Conservation (phyloP, 2,329 filamentous ascomycete species). For the Fusarium caatingaense region DNA sequence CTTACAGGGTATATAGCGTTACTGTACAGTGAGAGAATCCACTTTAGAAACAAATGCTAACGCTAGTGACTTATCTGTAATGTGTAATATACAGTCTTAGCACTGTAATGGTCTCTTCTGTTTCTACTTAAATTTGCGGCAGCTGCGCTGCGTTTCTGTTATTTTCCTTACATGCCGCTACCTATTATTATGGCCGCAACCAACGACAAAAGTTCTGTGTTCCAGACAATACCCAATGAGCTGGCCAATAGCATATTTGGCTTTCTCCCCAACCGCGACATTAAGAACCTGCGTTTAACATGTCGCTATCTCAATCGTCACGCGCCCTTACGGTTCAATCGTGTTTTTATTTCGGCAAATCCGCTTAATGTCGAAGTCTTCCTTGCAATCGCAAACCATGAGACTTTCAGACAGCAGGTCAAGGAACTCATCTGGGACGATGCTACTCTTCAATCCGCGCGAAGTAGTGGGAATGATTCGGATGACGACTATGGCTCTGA, state of each 20-base stretch:
- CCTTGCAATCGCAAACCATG: constrained; percentile 3
- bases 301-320: neutral
- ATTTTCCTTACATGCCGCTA: too few species aligned
- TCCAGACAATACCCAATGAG: neutral
- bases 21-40: too few species aligned
- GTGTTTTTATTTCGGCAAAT: constrained; percentile 14
- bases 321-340: neutral
- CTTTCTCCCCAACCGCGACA: neutral
- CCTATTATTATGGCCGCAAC: neutral
- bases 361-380: neutral
- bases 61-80: too few species aligned
- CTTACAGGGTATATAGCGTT: too few species aligned
- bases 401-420: neutral
- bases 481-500: neutral
- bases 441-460: neutral
- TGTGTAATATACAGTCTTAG: too few species aligned
- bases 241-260: neutral
- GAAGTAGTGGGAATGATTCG: neutral
- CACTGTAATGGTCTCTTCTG: too few species aligned
- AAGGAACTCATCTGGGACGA: constrained; percentile 20
- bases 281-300: neutral
- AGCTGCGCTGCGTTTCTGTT: too few species aligned
- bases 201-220: neutral
- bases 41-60: too few species aligned
- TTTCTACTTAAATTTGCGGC: too few species aligned